Evolutionary conservation across 768 basidiomycete genomes (phyloP).

Genomic region (Tricholoma sp.): DNA sequence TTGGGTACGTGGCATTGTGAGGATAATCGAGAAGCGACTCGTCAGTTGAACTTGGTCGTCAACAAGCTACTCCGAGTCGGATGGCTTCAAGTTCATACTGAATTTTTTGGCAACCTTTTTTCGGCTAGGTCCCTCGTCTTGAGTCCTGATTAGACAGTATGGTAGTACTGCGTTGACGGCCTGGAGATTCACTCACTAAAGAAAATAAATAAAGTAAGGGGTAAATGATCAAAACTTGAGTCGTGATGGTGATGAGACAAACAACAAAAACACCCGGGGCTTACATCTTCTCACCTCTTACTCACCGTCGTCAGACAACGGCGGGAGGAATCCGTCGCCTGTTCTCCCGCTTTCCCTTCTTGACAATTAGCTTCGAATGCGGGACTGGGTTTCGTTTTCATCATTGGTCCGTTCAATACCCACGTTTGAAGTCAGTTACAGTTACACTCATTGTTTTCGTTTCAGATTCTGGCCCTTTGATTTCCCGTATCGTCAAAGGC

Average conservation of each 20-base stretch:
- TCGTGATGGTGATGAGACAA: too few species aligned
- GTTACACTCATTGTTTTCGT: conserved; percentile 5
- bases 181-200: too few species aligned
- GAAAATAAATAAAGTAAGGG: not conserved
- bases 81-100: not conserved
- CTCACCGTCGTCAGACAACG: not conserved
- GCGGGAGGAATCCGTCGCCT: not conserved
- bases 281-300: not conserved
- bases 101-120: too few species aligned
- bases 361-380: conserved; percentile 9
- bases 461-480: conserved; percentile 12
- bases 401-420: not conserved
- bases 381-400: conserved; percentile 2
- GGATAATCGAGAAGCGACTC: not conserved
- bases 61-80: too few species aligned
- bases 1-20: conserved; percentile 5
- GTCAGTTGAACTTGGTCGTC: too few species aligned
- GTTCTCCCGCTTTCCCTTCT: not conserved
- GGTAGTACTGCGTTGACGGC: too few species aligned
- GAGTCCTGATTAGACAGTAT: too few species aligned
- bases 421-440: conserved; percentile 1
- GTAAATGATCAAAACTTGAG: too few species aligned
- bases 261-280: too few species aligned
- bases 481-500: conserved; percentile 9
- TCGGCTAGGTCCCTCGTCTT: too few species aligned